Evolutionary conservation across 2,329 filamentous ascomycete genomes (phyloP), one percentile per base, ranked within the genome.

Genomic region (Aspergillus arachidicola): DNA sequence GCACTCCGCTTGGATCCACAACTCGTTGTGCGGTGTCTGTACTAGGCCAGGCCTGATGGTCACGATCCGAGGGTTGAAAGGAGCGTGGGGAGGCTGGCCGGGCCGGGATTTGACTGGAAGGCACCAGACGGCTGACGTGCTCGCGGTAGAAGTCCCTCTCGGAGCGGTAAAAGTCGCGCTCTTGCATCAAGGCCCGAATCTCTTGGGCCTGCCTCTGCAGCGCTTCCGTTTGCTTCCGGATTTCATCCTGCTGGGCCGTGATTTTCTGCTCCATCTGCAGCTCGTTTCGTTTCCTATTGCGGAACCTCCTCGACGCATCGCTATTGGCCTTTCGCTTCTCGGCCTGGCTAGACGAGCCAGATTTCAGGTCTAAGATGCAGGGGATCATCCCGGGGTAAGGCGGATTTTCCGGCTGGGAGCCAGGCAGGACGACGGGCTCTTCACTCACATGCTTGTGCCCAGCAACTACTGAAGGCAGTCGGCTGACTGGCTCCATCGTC

Each of bases 301-400:
- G 76, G 63, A 80, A 80, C 26, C 79, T 68, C 54, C 77, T 71
- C 2, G 78, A 80, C 2, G 79, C 79, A 58, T 77, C 74, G 57
- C 79, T 80, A 68, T 81, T 81, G 3, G 78, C 78, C 64, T 76
- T 77, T 10, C 79, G 74, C 64, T 80, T 80, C 63, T 79, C 77
- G 1, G 77, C 76, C 61, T 80, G 78, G 54, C 72, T 78, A 28
- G 73, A 72, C 1, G 79, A 80, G 6, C 78, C 79, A 3, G 79
- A 79, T 53, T 80, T 79, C 43, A 76, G 61, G 58, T 81, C 79
- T 54, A 80, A 58, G 9, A 76, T 70, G 21, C 78, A 75, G 5
- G 76, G 77, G 57, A 80, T 79, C 68, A 78, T 72, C 28, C 71
- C 72, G 19, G 67, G 61, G 7, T 64, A 60, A 16, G 67, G 63